Percentiles rank a stretch among this genome's conserved stretches.
These are phyloP conservation scores for Neurospora terricola DNA, from an alignment of 495 filamentous ascomycete genomes.

Conservation along the genomic window DNA sequence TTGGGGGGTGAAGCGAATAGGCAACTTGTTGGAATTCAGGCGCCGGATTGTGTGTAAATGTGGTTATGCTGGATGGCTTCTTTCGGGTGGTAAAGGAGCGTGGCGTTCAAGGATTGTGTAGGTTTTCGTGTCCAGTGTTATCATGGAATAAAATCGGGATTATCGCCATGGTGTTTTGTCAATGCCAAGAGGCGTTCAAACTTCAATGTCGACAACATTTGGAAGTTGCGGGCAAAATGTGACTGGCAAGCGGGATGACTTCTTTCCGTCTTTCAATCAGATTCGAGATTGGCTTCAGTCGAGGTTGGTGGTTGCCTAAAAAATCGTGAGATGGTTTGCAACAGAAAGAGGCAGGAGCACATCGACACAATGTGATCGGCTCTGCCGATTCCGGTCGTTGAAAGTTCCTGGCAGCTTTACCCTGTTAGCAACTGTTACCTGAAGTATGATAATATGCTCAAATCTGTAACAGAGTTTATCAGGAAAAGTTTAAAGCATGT, in stretches of 20 bases:
- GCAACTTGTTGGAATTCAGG: background rate
- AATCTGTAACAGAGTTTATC: background rate
- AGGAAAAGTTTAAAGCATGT: fast-evolving
- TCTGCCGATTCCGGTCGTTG: background rate
- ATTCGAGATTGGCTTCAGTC: background rate
- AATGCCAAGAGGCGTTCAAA: background rate
- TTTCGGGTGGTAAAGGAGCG: background rate
- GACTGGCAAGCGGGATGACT: background rate
- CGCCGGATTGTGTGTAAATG: background rate
- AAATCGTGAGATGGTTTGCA: background rate
- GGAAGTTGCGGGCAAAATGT: background rate
- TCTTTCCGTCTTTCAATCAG: background rate
- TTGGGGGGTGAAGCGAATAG: no score
- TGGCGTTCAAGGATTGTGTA: background rate
- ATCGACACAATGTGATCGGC: background rate
- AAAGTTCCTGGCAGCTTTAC: background rate
- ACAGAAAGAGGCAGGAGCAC: background rate
- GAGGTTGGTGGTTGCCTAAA: background rate
- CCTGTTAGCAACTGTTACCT: background rate
- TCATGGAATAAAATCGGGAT: background rate
- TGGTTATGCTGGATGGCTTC: background rate
- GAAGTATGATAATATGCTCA: background rate
- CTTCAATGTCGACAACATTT: background rate
- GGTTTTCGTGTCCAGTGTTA: background rate
- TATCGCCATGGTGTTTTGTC: background rate